phyloP scores from a whole-genome alignment of 768 basidiomycete genomes.

The Serendipita sp. region DNA sequence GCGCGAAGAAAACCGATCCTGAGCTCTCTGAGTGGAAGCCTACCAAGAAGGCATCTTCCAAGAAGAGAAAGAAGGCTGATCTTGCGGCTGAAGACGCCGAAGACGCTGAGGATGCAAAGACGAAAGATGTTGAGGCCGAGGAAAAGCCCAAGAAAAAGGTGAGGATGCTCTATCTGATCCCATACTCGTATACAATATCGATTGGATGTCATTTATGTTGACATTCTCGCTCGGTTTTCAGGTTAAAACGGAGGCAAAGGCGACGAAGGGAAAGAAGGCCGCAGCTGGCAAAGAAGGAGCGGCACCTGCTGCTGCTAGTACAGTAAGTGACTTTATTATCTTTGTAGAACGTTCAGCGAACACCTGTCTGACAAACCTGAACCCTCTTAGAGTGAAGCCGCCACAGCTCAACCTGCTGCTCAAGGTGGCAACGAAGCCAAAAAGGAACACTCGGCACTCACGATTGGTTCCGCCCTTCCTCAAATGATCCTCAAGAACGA shows the following conservation, averaged over 20 bases:
- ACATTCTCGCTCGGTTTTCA: background rate
- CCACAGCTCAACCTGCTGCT: slow-evolving; percentile 10
- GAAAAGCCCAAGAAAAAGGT: slow-evolving; percentile 13
- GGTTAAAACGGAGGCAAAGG: slow-evolving; percentile 16
- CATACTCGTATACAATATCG: background rate
- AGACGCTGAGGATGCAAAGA: slow-evolving; percentile 1
- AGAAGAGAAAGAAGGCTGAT: slow-evolving; percentile 23
- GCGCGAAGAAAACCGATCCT: background rate
- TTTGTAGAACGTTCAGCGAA: slow-evolving; percentile 1
- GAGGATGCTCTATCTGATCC: background rate
- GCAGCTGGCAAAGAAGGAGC: slow-evolving; percentile 13
- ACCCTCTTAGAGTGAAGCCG: slow-evolving; percentile 10
- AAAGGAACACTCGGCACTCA: slow-evolving; percentile 23
- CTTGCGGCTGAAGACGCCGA: slow-evolving; percentile 10
- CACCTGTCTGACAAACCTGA: background rate
- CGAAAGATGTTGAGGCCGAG: background rate
- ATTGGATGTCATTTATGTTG: background rate
- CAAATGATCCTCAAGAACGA: slow-evolving; percentile 68
- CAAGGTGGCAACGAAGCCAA: slow-evolving; percentile 15
- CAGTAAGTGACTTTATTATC: background rate
- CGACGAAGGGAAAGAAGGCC: slow-evolving; percentile 15
- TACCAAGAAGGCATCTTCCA: slow-evolving; percentile 17
- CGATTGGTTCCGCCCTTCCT: slow-evolving; percentile 63
- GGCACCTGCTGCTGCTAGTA: slow-evolving; percentile 2
- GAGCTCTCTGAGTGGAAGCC: background rate